phyloP scores from a whole-genome alignment of 345 rosid species.

The Boechera retrofracta region DNA sequence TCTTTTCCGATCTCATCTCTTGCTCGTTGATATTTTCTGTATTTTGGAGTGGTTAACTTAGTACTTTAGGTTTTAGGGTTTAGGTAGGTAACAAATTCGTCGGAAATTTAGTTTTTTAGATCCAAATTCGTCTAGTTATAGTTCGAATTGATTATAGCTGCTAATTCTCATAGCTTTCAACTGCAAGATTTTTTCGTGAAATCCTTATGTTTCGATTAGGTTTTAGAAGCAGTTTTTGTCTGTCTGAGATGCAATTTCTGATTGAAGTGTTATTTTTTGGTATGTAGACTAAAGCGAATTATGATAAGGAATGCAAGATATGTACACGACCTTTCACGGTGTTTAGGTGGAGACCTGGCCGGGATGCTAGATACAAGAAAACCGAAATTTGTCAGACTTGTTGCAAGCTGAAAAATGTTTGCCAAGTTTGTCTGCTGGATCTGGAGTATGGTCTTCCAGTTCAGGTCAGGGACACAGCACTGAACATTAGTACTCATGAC shows the following conservation, averaged over 20 bases:
- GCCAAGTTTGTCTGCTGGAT: slow-evolving; percentile 97
- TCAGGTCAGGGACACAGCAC: slow-evolving; percentile 91
- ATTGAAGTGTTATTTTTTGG: slow-evolving; percentile 24
- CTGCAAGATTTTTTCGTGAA: not conserved
- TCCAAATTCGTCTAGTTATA: not conserved
- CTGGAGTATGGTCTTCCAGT: slow-evolving; percentile 96
- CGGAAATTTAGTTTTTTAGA: not conserved
- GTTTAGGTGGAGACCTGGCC: slow-evolving; percentile 95
- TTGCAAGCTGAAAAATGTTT: slow-evolving; percentile 92
- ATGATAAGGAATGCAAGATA: slow-evolving; percentile 97
- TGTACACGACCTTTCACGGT: slow-evolving; percentile 95
- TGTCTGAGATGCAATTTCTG: not conserved
- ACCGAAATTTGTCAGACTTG: slow-evolving; percentile 94
- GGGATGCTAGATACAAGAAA: slow-evolving; percentile 89
- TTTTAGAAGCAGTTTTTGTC: not conserved
- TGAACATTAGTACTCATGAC: slow-evolving; percentile 75
- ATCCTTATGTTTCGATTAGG: not conserved
- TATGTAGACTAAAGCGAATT: slow-evolving; percentile 79
- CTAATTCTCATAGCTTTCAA: not conserved
- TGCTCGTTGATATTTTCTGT: slow-evolving; percentile 11
- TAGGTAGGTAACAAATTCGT: not conserved
- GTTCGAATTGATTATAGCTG: slow-evolving; percentile 15
- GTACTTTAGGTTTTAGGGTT: not conserved
- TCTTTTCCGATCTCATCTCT: not conserved
- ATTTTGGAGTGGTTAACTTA: not conserved